Conservation (phyloP, 2,329 filamentous ascomycete species). For the Colletotrichum musae region DNA sequence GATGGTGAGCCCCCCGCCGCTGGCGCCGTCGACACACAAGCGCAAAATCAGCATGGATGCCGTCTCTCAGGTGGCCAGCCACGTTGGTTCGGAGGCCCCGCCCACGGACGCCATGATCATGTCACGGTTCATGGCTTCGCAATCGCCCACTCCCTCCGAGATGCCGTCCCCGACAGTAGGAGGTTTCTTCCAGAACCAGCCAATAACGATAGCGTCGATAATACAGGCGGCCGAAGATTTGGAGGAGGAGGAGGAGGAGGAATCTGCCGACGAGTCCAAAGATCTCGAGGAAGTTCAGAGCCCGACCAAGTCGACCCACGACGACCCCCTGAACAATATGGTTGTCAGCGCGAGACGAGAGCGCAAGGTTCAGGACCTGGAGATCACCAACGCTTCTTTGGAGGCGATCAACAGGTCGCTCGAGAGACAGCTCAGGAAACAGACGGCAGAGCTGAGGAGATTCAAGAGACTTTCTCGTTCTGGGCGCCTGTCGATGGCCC, state of each 20-base stretch:
- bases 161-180: conserved; percentile 54
- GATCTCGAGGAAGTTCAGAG: conserved; percentile 62
- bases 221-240: conserved; percentile 70
- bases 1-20: conserved; percentile 53
- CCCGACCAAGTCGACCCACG: conserved; percentile 69
- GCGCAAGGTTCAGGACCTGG: conserved; percentile 93
- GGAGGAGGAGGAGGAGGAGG: conserved; percentile 49
- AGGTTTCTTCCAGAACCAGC: conserved; percentile 46
- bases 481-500: conserved; percentile 76
- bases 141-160: conserved; percentile 51
- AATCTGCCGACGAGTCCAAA: conserved; percentile 37
- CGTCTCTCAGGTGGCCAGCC: conserved; percentile 52
- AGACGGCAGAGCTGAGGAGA: conserved; percentile 88
- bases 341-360: conserved; percentile 92
- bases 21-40: conserved; percentile 53
- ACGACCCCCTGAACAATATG: conserved; percentile 79
- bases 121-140: conserved; percentile 53
- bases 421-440: conserved; percentile 91
- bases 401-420: conserved; percentile 95
- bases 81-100: conserved; percentile 41
- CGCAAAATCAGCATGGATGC: conserved; percentile 61
- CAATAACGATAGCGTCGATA: conserved; percentile 68
- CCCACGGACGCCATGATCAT: conserved; percentile 54
- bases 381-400: conserved; percentile 96
- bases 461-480: conserved; percentile 89